Base-by-base conservation (phyloP, 345 rosid genomes). In the Diplotaxis tenuifolia region DNA sequence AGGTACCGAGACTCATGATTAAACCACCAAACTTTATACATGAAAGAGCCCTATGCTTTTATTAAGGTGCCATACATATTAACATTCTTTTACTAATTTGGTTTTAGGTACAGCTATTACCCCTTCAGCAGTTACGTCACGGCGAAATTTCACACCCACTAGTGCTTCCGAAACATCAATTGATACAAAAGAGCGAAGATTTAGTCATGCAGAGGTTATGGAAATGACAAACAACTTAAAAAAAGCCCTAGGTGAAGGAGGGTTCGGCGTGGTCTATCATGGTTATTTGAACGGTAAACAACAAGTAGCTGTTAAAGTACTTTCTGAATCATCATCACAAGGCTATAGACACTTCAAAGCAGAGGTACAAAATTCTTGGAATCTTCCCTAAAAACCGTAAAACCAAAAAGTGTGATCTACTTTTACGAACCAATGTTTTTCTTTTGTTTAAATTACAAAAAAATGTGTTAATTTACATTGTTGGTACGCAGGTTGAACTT, bases 231-330 rank as follows among this genome's bases (percentile, higher is more conserved):
- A 73, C 11, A 79, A 82, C 45, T 88, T 84, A 7, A 3, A 54
- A 20, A 75, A 7, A 59, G 25, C 73, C 7, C 65, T 82, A 4
- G 89, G 92, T 7, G 73, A 82, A 75, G 92, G 87, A 62, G 88
- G 89, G 3, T 84, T 84, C 16, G 89, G 92, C 16, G 50, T 64
- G 3, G 89, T 88, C 7, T 85, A 82, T 63, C 70, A 62, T 27
- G 92, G 88, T 6, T 3, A 3, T 14, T 14, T 85, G 0, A 34
- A 58, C 15, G 34, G 28, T 16, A 20, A 53, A 16, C 57, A 73
- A 8, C 53, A 66, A n/a, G 73, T 75, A 14, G 78, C 72, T 7
- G 68, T 75, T 1, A 74, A 75, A 23, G 0, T 75, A 36, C 73
- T 68, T 5, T 67, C 78, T 0, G 4, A 22, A 50, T 31, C 73